Evolutionary conservation across 441 rosid genomes (phyloP), one percentile per base, ranked within the genome.

Genomic region (Jatropha multifida): DNA sequence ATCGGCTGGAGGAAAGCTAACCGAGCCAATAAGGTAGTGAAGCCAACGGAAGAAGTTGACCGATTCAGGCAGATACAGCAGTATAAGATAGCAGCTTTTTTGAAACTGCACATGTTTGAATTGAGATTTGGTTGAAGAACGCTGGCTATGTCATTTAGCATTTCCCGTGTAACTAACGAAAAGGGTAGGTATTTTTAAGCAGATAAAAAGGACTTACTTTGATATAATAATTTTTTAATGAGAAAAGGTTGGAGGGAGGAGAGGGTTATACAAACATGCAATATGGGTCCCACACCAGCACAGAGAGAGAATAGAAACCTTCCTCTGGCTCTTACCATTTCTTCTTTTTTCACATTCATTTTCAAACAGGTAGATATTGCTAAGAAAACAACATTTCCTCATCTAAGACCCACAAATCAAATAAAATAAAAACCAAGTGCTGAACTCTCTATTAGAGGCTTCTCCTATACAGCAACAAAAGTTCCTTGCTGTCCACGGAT

Each of bases 401-500:
- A 14, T 23, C 60, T 3, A 70, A 23, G 41, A 41, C n/a, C 27
- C 44, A 41, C 14, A 23, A 9, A 23, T 26, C 62, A 67, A 42
- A 68, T 58, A n/a, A 26, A 60, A 32, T 27, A 41, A 65, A 61
- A 73, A 5, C 48, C 4, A 60, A 79, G 20, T 23, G 9, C 23
- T 46, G 46, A 84, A 76, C 56, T 72, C 65, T 61, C 76, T 52
- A 51, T 26, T 62, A 13, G 66, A 80, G 86, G 86, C 92, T 87
- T 91, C 80, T 55, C 68, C 68, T 51, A 26, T 63, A 77, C 83
- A 41, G 68, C 77, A 80, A 70, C 59, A 61, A 17, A 81, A 85
- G 85, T 90, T 87, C 85, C 94, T 84, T 90, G 85, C 77, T 55
- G 80, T 72, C 83, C 83, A 91, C 98, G 98, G 84, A 90, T 85